phyloP scores from a whole-genome alignment of 768 basidiomycete genomes.

The Nevesoporus exiguus region DNA sequence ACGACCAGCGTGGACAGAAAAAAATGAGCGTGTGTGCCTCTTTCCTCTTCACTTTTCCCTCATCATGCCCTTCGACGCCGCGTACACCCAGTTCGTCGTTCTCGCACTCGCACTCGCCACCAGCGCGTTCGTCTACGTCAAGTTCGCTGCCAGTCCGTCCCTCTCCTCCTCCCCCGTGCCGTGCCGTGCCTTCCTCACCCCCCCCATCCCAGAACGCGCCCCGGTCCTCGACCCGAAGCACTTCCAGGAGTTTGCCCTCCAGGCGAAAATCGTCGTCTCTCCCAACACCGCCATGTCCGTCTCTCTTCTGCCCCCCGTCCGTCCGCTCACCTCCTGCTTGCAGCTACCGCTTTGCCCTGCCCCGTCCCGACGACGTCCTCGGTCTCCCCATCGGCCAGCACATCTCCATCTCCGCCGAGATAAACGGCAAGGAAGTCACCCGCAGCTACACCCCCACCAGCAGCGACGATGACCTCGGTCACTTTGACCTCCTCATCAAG shows the following conservation, averaged over 20 bases:
- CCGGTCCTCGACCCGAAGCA: conserved; percentile 68
- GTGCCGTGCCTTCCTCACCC: background rate
- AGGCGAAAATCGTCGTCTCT: conserved; percentile 78
- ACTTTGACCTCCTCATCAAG: conserved; percentile 98
- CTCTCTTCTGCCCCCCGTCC: background rate
- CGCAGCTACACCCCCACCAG: conserved; percentile 96
- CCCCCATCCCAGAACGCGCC: conserved; percentile 52
- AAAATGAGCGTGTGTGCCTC: too few relatives aligned
- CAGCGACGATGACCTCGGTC: conserved; percentile 87
- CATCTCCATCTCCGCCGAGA: conserved; percentile 86
- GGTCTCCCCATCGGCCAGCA: conserved; percentile 97
- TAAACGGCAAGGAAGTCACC: conserved; percentile 85
- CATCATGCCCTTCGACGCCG: conserved; percentile 16
- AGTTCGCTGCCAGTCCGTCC: conserved; percentile 44
- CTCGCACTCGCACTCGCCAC: conserved; percentile 49
- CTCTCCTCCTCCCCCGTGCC: background rate
- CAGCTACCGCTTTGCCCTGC: conserved; percentile 91
- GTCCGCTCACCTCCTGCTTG: background rate
- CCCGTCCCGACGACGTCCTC: conserved; percentile 68
- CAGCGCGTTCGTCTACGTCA: conserved; percentile 51
- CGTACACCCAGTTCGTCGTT: conserved; percentile 45
- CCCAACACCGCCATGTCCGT: conserved; percentile 93
- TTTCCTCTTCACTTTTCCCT: conserved; percentile 49
- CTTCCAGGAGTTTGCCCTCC: conserved; percentile 83
- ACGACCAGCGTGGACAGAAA: too few relatives aligned